Conservation (phyloP, 2,329 filamentous ascomycete genomes). For the Xylaria sp. region DNA sequence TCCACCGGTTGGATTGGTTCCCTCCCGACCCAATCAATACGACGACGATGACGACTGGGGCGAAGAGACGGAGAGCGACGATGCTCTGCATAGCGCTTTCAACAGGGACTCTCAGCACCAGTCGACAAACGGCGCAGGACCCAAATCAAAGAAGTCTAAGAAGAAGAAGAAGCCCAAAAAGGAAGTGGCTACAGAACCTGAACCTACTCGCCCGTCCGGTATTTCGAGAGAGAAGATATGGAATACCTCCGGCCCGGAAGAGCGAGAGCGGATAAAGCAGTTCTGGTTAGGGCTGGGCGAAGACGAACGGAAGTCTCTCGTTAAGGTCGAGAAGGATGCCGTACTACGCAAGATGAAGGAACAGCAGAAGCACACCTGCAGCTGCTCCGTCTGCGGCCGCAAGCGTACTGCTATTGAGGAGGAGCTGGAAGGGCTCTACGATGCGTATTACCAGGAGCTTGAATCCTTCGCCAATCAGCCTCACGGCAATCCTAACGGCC, state of each 20-base stretch:
- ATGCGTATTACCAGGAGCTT: slow-evolving; percentile 97
- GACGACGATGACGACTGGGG: slow-evolving; percentile 60
- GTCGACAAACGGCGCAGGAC: slow-evolving; percentile 50
- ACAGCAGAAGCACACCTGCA: slow-evolving; percentile 98
- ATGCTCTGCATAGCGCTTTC: slow-evolving; percentile 59
- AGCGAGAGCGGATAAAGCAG: slow-evolving; percentile 96
- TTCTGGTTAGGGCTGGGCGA: slow-evolving; percentile 97
- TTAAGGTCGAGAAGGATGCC: slow-evolving; percentile 98
- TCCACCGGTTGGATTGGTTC: slow-evolving; percentile 23
- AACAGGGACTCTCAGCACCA: slow-evolving; percentile 53
- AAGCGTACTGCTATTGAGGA: slow-evolving; percentile 98
- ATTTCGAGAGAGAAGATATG: slow-evolving; percentile 88
- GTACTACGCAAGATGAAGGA: slow-evolving; percentile 99
- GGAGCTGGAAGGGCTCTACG: slow-evolving; percentile 95
- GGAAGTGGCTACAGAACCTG: slow-evolving; percentile 40
- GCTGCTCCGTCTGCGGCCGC: slow-evolving; percentile 94
- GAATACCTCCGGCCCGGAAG: slow-evolving; percentile 94
- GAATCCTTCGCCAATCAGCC: slow-evolving; percentile 92
- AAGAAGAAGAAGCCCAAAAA: slow-evolving; percentile 74
- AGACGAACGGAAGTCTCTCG: slow-evolving; percentile 91
- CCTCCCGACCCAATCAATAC: slow-evolving; percentile 49
- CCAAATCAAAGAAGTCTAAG: slow-evolving; percentile 68
- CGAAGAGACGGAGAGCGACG: slow-evolving; percentile 66
- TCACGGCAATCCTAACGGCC: slow-evolving; percentile 73
- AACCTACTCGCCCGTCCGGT: slow-evolving; percentile 49